A percentile compares a stretch with the other conserved stretches of the same genome.
Conservation (phyloP, 768 basidiomycete genomes). For the Boletus speciosus region DNA sequence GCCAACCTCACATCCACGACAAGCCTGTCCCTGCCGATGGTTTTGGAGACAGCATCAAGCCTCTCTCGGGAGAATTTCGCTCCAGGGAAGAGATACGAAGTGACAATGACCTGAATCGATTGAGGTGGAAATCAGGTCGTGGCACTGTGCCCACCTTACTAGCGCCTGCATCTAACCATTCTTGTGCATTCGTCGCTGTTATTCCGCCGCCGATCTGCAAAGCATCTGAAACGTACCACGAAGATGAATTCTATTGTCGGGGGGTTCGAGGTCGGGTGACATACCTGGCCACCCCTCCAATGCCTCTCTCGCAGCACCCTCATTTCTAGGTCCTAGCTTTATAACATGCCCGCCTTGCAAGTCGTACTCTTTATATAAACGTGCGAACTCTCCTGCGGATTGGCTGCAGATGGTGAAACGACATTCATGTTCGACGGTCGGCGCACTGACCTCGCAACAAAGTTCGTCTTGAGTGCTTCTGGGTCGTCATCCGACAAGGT, state of each 20-base stretch:
- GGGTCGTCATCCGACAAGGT: constrained; percentile 73
- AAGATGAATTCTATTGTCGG: constrained; percentile 2
- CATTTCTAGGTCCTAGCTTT: constrained; percentile 89
- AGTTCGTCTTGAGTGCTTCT: constrained; percentile 75
- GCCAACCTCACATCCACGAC: constrained; percentile 92
- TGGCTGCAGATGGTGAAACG: constrained; percentile 46
- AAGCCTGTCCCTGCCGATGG: constrained; percentile 78
- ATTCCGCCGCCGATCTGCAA: constrained; percentile 96
- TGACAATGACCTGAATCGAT: constrained; percentile 82
- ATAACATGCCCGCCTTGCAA: constrained; percentile 93
- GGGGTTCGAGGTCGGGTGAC: constrained; percentile 2
- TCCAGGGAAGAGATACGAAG: constrained; percentile 90
- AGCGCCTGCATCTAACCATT: constrained; percentile 88
- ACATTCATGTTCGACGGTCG: background rate
- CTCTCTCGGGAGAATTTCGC: constrained; percentile 74
- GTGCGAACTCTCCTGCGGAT: constrained; percentile 75
- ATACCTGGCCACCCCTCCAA: constrained; percentile 79
- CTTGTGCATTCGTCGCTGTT: constrained; percentile 68
- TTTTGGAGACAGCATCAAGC: constrained; percentile 55
- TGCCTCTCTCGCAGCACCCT: constrained; percentile 82
- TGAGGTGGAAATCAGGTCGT: constrained; percentile 4
- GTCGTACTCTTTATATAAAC: constrained; percentile 64
- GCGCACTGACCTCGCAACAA: constrained; percentile 70
- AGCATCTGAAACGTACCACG: constrained; percentile 44
- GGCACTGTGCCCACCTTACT: constrained; percentile 62